phyloP scores from a whole-genome alignment of 257 asterid genomes.

The Buddleja alternifolia region DNA sequence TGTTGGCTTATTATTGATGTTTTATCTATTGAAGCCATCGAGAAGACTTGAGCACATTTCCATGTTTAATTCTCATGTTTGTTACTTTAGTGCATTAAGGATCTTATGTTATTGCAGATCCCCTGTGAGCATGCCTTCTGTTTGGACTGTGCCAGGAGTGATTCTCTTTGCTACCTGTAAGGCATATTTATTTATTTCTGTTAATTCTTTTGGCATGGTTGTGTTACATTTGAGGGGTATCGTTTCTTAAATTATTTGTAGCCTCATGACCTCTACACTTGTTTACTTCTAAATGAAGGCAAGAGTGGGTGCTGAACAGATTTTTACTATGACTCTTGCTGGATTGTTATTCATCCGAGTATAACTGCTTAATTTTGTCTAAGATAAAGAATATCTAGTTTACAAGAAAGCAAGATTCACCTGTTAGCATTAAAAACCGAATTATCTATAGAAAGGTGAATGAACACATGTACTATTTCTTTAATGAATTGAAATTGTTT shows the following conservation, averaged over 20 bases:
- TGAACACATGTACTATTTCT: background rate
- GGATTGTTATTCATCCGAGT: background rate
- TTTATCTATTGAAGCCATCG: constrained; percentile 18
- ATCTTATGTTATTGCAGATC: constrained; percentile 64
- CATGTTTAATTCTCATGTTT: background rate
- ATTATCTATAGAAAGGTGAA: background rate
- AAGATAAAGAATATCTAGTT: background rate
- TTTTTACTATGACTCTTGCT: constrained; percentile 2
- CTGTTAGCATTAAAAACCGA: background rate
- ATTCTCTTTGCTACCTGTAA: constrained; percentile 95
- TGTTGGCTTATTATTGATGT: background rate
- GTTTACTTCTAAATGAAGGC: constrained; percentile 1
- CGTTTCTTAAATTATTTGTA: background rate
- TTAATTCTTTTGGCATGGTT: constrained; percentile 2
- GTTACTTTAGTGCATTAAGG: constrained; percentile 12
- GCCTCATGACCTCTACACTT: background rate
- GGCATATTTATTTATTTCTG: constrained; percentile 29
- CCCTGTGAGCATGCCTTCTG: constrained; percentile 98
- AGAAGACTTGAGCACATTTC: constrained; percentile 11
- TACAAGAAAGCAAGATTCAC: background rate
- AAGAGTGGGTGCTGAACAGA: background rate
- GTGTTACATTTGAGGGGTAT: background rate
- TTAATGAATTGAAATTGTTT: background rate
- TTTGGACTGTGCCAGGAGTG: constrained; percentile 94
- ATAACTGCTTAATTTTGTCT: background rate